Evolutionary conservation across 768 basidiomycete species (phyloP).

Genomic region (Nevesoporus exiguus): DNA sequence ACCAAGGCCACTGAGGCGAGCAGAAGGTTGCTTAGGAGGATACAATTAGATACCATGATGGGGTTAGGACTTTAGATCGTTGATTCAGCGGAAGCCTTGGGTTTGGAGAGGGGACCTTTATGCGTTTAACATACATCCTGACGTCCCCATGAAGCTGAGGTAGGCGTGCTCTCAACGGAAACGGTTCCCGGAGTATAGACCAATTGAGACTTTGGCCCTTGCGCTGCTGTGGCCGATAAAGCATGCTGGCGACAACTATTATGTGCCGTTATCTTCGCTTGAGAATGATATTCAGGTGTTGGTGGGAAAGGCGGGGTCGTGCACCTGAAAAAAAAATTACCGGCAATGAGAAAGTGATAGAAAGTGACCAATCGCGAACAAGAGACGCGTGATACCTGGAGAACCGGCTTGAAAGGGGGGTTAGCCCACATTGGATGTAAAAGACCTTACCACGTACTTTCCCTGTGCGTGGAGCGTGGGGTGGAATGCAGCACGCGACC

Average conservation of each 20-base stretch:
- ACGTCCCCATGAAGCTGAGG: conserved; percentile 2
- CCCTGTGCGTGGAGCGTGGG: too few relatives aligned
- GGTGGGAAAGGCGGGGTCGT: not conserved
- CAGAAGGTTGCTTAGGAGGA: conserved; percentile 15
- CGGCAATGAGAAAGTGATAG: not conserved
- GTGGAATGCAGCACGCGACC: not conserved
- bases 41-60: conserved; percentile 19
- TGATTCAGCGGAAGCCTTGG: not conserved
- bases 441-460: too few relatives aligned
- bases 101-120: conserved; percentile 6
- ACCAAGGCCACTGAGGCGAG: conserved; percentile 18
- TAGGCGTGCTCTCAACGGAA: not conserved
- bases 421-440: conserved; percentile 5
- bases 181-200: too few relatives aligned
- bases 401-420: not conserved
- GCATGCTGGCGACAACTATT: not conserved
- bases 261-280: not conserved
- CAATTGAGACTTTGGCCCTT: not conserved
- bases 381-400: not conserved
- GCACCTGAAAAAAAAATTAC: not conserved
- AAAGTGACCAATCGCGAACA: conserved; percentile 1
- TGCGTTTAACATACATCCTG: not conserved
- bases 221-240: not conserved
- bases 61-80: not conserved
- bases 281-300: not conserved